These are phyloP conservation scores for Glaciozyma antarctica DNA, from an alignment of 768 basidiomycete genomes.

Conservation along the genomic window DNA sequence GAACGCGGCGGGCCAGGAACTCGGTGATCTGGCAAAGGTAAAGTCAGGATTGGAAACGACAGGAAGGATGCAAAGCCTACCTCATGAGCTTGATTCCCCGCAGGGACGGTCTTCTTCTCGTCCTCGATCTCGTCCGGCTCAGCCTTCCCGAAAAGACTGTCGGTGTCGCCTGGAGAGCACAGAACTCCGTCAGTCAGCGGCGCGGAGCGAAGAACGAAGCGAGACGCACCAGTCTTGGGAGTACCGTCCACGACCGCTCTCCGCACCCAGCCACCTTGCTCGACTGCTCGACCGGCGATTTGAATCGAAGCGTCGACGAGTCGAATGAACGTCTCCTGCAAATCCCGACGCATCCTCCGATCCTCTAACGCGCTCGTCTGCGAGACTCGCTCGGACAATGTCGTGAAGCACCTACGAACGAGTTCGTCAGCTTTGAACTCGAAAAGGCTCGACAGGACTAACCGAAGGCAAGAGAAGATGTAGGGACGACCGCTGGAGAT, in stretches of 20 bases:
- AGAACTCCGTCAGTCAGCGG: too few relatives aligned
- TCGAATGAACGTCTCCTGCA: slow-evolving; percentile 82
- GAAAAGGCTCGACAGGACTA: slow-evolving; percentile 30
- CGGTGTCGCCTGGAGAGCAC: slow-evolving; percentile 17
- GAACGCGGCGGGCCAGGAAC: slow-evolving; percentile 13
- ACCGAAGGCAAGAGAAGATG: slow-evolving; percentile 66
- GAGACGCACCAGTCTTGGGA: not conserved
- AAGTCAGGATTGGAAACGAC: not conserved
- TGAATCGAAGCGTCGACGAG: slow-evolving; percentile 69
- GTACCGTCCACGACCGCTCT: not conserved
- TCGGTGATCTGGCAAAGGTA: slow-evolving; percentile 6
- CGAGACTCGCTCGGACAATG: slow-evolving; percentile 68
- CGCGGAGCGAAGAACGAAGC: not conserved
- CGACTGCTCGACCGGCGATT: slow-evolving; percentile 62
- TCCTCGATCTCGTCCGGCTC: slow-evolving; percentile 5
- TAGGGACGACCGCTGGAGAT: slow-evolving; percentile 61
- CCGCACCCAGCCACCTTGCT: slow-evolving; percentile 40
- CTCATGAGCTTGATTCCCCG: not conserved
- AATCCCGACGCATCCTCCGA: slow-evolving; percentile 70
- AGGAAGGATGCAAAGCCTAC: not conserved
- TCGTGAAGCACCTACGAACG: slow-evolving; percentile 56
- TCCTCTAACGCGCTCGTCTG: slow-evolving; percentile 91
- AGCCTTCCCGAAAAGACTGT: slow-evolving; percentile 13
- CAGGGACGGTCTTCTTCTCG: not conserved
- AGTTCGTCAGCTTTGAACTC: not conserved